These are phyloP conservation scores for Ascochyta koolunga DNA, from an alignment of 2,329 filamentous ascomycete species.

Conservation along the genomic window DNA sequence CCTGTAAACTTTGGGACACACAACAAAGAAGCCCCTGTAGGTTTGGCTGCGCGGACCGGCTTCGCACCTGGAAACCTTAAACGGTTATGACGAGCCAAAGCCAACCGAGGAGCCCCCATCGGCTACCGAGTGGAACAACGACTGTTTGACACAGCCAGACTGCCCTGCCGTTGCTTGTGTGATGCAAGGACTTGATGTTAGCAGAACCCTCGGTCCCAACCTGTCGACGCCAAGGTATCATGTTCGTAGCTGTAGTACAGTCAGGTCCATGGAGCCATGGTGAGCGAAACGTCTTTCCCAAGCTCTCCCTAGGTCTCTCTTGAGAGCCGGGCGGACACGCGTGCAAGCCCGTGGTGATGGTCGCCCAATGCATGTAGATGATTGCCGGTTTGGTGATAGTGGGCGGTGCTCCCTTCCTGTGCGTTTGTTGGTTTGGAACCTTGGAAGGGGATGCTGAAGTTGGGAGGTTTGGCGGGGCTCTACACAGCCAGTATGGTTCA, in stretches of 20 bases:
- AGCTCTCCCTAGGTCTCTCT: neutral
- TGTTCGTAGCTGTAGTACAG: too few species aligned
- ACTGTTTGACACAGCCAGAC: slow-evolving; percentile 7
- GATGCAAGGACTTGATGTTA: slow-evolving; percentile 6
- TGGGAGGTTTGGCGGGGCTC: too few species aligned
- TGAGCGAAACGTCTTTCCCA: too few species aligned
- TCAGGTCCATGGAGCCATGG: too few species aligned
- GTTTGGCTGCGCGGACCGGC: too few species aligned
- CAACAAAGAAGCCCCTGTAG: too few species aligned
- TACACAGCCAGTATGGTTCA: too few species aligned
- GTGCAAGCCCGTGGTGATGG: slow-evolving; percentile 1
- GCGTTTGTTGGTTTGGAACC: neutral
- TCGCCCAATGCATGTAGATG: slow-evolving; percentile 7
- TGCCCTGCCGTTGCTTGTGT: slow-evolving; percentile 6
- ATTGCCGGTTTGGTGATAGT: slow-evolving; percentile 1
- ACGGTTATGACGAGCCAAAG: neutral
- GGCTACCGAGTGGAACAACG: neutral
- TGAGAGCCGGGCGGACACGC: neutral
- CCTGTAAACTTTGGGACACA: too few species aligned
- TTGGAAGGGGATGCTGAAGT: neutral
- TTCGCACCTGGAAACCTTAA: too few species aligned
- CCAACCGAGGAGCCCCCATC: neutral
- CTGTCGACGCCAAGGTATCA: neutral
- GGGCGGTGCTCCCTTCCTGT: slow-evolving; percentile 1
- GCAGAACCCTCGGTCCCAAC: neutral